phyloP scores from a whole-genome alignment of 768 basidiomycete species.

The Termitomyces sp. region DNA sequence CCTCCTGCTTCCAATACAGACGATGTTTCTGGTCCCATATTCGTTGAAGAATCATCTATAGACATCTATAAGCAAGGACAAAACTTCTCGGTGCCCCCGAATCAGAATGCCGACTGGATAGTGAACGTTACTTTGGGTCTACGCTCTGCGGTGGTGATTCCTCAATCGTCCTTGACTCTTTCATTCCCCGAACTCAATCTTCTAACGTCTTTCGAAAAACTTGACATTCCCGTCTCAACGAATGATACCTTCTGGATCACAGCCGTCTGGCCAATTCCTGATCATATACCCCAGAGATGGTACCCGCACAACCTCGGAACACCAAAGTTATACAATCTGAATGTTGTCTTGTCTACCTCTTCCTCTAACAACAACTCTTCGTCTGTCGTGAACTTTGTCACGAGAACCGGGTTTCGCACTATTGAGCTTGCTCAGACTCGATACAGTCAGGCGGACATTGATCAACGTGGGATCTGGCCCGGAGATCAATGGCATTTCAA shows the following conservation, averaged over 20 bases:
- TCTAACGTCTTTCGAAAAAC: conserved; percentile 27
- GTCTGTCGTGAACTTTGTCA: conserved; percentile 29
- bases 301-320: conserved; percentile 50
- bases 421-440: conserved; percentile 44
- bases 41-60: conserved; percentile 46
- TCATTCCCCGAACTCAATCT: conserved; percentile 42
- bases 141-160: conserved; percentile 32
- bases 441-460: conserved; percentile 39
- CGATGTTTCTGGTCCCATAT: conserved; percentile 22
- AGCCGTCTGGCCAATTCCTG: conserved; percentile 39
- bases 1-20: conserved; percentile 17
- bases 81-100: conserved; percentile 34
- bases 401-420: conserved; percentile 54
- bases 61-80: conserved; percentile 52
- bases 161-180: conserved; percentile 32
- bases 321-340: conserved; percentile 49
- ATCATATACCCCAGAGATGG: conserved; percentile 43
- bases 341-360: conserved; percentile 28
- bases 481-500: conserved; percentile 60
- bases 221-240: conserved; percentile 16
- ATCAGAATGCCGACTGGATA: conserved; percentile 47
- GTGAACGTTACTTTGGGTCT: conserved; percentile 48
- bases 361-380: conserved; percentile 1
- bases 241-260: conserved; percentile 32
- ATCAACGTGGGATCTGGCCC: conserved; percentile 43